Percentiles rank a stretch among this genome's conserved stretches.
Conservation (phyloP, 768 basidiomycete genomes). For the Trametes cinnabarina region DNA sequence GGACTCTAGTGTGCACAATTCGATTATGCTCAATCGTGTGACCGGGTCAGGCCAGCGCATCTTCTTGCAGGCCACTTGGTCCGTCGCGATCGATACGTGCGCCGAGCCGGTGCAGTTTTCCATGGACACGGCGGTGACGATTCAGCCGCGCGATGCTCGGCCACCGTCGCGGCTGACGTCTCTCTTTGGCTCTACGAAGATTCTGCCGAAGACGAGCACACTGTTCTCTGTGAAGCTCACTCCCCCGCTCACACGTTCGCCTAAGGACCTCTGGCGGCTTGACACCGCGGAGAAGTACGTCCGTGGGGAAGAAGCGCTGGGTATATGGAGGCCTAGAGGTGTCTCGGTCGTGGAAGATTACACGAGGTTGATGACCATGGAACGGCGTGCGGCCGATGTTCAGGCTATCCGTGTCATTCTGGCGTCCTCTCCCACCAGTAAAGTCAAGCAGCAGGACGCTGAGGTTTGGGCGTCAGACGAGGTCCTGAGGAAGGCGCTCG, state of each 20-base stretch:
- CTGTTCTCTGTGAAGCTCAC: constrained; percentile 80
- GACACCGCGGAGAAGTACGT: constrained; percentile 97
- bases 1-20: constrained; percentile 93
- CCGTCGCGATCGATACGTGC: constrained; percentile 80
- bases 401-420: constrained; percentile 84
- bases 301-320: constrained; percentile 82
- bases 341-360: constrained; percentile 89
- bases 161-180: constrained; percentile 75
- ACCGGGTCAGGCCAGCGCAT: constrained; percentile 77
- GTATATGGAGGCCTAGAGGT: constrained; percentile 83
- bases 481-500: constrained; percentile 63
- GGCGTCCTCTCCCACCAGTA: constrained; percentile 43
- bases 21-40: constrained; percentile 79
- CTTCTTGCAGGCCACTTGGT: constrained; percentile 73
- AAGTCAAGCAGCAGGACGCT: constrained; percentile 49
- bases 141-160: constrained; percentile 81
- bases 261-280: constrained; percentile 89
- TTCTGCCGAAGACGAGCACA: constrained; percentile 75
- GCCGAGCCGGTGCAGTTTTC: constrained; percentile 84
- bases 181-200: constrained; percentile 75
- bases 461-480: constrained; percentile 58
- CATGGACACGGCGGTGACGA: constrained; percentile 82
- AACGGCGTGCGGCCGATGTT: constrained; percentile 81
- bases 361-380: constrained; percentile 64
- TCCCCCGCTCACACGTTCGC: constrained; percentile 81